A percentile compares a stretch with the other conserved stretches of the same genome.
phyloP scores from a whole-genome alignment of 2,329 filamentous ascomycete genomes.

The Trichoderma afroharzianum region DNA sequence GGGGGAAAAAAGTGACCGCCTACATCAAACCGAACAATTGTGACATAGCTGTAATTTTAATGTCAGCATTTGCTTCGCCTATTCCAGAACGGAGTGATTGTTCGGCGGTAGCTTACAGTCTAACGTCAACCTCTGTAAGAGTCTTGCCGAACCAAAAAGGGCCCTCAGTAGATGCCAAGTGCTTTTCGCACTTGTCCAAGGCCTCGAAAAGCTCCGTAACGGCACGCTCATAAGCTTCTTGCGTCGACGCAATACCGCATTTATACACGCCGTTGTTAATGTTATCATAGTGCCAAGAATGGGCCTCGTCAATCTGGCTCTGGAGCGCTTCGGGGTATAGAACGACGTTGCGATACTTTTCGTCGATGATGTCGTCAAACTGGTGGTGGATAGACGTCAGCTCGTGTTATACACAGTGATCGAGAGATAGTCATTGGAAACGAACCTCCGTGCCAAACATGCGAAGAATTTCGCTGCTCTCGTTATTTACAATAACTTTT shows the following conservation, averaged over 20 bases:
- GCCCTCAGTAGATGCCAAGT: slow-evolving; percentile 50
- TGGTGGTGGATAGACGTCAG: slow-evolving; percentile 18
- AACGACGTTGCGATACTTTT: slow-evolving; percentile 55
- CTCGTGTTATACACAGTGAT: neutral
- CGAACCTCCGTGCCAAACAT: slow-evolving; percentile 74
- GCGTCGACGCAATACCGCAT: slow-evolving; percentile 77
- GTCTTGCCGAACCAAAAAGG: slow-evolving; percentile 71
- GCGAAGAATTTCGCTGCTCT: slow-evolving; percentile 85
- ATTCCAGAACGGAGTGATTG: neutral
- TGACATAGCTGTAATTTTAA: slow-evolving; percentile 49
- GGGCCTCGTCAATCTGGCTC: slow-evolving; percentile 66
- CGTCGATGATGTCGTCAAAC: slow-evolving; percentile 68
- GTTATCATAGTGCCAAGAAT: slow-evolving; percentile 73
- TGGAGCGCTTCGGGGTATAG: slow-evolving; percentile 63
- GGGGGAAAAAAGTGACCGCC: neutral
- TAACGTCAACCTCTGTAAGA: slow-evolving; percentile 76
- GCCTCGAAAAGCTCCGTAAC: slow-evolving; percentile 67
- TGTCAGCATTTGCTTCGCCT: neutral
- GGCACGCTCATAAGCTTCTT: slow-evolving; percentile 75
- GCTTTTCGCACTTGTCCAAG: slow-evolving; percentile 69
- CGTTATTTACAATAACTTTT: slow-evolving; percentile 79
- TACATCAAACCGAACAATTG: slow-evolving; percentile 65
- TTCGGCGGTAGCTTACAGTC: slow-evolving; percentile 47
- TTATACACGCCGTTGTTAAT: slow-evolving; percentile 70
- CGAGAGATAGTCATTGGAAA: neutral